phyloP scores from a whole-genome alignment of 805 yeast genomes.

The Ogataea nitratoaversa region DNA sequence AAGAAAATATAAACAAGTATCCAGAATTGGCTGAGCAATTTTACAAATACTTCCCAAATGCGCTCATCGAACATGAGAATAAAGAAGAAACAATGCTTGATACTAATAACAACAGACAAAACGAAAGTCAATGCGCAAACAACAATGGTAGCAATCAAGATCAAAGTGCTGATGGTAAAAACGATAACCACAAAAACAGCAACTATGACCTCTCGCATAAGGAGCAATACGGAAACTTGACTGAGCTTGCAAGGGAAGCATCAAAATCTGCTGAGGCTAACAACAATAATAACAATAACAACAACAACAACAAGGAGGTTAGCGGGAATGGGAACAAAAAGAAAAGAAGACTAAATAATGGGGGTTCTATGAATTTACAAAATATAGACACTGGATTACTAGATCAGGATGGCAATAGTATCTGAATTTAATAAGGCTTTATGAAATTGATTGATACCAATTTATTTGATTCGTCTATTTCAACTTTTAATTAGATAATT shows the following conservation, averaged over 20 bases:
- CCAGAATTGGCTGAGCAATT: conserved; percentile 18
- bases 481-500: no score
- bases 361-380: conserved; percentile 1
- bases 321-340: neutral
- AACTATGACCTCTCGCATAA: neutral
- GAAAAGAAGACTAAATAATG: conserved; percentile 5
- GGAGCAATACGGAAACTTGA: neutral
- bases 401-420: neutral
- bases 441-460: no score
- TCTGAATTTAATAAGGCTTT: neutral
- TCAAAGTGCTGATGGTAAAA: neutral
- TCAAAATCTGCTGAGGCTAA: conserved; percentile 1
- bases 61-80: neutral
- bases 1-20: conserved; percentile 13
- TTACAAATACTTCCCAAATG: conserved; percentile 12
- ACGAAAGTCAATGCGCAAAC: no score
- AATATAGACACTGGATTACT: conserved; percentile 8
- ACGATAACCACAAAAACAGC: neutral
- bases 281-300: neutral
- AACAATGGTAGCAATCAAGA: no score
- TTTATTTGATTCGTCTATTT: neutral
- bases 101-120: no score
- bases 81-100: no score
- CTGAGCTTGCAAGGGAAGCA: neutral
- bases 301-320: neutral